Base-by-base conservation (phyloP, 2,329 filamentous ascomycete genomes). In the Lecanicillium sp. region DNA sequence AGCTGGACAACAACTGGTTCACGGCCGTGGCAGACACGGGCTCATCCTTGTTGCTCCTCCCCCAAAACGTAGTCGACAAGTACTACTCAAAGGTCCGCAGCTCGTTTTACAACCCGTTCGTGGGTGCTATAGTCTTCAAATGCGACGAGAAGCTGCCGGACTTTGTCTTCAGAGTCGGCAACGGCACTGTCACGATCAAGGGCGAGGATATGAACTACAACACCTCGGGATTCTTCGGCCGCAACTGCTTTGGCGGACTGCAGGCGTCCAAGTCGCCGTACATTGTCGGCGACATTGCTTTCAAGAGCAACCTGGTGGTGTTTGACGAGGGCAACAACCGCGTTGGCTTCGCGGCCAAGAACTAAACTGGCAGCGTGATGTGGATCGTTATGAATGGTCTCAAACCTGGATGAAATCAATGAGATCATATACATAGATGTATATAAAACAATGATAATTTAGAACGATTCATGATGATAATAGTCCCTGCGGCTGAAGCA, bases 181-280 rank as follows among this genome's bases (percentile, higher is more conserved):
- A n/a, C n/a, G n/a, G n/a, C n/a, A n/a, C n/a, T n/a, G n/a, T n/a
- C n/a, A n/a, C n/a, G n/a, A n/a, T n/a, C n/a, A n/a, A n/a, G n/a
- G n/a, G n/a, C n/a, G n/a, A n/a, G n/a, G n/a, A n/a, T n/a, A n/a
- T n/a, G n/a, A n/a, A n/a, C n/a, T n/a, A n/a, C n/a, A n/a, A n/a
- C n/a, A n/a, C n/a, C n/a, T n/a, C n/a, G n/a, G n/a, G n/a, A n/a
- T n/a, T n/a, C n/a, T n/a, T n/a, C n/a, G n/a, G n/a, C n/a, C n/a
- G n/a, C n/a, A n/a, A 71, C 46, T 87, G 84, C 68, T 84, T 83
- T 54, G 83, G 83, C 52, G 83, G 82, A 54, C 68, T 87, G 8
- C 84, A 87, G 66, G 70, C 75, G 17, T 81, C 77, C 43, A 52
- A 52, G 0, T 41, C 45, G 2, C 20, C 54, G 15, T 78, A 83